Evolutionary conservation across 1,139 yeast genomes (phyloP).

Genomic region (Sugiyamaella paludigena): DNA sequence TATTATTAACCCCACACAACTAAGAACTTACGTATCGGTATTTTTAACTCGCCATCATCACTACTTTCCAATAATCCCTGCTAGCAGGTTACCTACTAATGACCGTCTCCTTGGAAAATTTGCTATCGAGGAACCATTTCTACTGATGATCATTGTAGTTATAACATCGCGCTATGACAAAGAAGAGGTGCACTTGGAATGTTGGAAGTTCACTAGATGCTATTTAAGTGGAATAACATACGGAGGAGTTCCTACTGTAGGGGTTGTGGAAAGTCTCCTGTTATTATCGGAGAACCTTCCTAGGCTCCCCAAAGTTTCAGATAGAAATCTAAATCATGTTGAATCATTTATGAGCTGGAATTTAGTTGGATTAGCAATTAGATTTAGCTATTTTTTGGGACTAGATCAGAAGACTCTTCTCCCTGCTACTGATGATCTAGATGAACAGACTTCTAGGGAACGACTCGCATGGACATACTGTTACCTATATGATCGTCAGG

Average conservation of each 20-base stretch:
- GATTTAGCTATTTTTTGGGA: slow-evolving; percentile 26
- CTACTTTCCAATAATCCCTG: slow-evolving; percentile 24
- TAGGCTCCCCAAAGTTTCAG: slow-evolving; percentile 21
- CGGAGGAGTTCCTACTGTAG: slow-evolving; percentile 22
- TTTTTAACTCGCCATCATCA: slow-evolving; percentile 26
- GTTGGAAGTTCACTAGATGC: slow-evolving; percentile 23
- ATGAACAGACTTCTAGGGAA: slow-evolving; percentile 23
- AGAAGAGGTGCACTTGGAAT: slow-evolving; percentile 17
- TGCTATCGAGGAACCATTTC: slow-evolving; percentile 19
- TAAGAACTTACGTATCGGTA: slow-evolving; percentile 12
- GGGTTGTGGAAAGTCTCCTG: slow-evolving; percentile 24
- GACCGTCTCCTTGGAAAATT: slow-evolving; percentile 23
- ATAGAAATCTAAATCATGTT: slow-evolving; percentile 11
- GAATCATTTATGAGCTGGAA: slow-evolving; percentile 30
- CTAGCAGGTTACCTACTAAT: slow-evolving; percentile 18
- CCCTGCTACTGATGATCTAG: slow-evolving; percentile 19
- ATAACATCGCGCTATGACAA: slow-evolving; percentile 23
- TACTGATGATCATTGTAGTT: slow-evolving; percentile 22
- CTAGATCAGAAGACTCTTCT: slow-evolving; percentile 28
- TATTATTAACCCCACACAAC: slow-evolving; percentile 15
- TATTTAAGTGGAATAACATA: slow-evolving; percentile 18
- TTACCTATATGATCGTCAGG: slow-evolving; percentile 27
- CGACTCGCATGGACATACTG: slow-evolving; percentile 29
- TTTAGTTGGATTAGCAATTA: slow-evolving; percentile 28
- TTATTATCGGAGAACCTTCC: slow-evolving; percentile 27